Evolutionary conservation across 805 yeast genomes (phyloP).

Genomic region (Priceomyces castillae): DNA sequence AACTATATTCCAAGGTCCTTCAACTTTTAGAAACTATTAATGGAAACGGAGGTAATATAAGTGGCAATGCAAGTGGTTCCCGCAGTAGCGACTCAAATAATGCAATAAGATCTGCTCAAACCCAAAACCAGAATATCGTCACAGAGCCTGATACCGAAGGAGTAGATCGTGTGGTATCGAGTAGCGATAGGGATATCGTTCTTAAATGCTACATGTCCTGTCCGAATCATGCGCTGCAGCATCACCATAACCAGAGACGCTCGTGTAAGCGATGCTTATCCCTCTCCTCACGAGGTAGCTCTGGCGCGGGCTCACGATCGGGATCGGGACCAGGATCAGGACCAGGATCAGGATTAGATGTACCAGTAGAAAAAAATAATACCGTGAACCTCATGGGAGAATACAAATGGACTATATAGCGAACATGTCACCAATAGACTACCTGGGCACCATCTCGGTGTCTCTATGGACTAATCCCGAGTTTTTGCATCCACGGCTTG

Average conservation of each 20-base stretch:
- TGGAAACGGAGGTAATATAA: background rate
- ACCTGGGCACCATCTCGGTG: no score
- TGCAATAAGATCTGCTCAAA: background rate
- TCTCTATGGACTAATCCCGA: no score
- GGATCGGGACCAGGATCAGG: background rate
- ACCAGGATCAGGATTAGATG: background rate
- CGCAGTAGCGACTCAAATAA: background rate
- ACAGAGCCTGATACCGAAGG: background rate
- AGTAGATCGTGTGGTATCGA: background rate
- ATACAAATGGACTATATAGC: constrained; percentile 25
- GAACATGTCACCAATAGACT: no score
- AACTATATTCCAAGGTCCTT: constrained; percentile 6
- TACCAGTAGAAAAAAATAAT: constrained; percentile 8
- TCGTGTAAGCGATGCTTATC: constrained; percentile 1
- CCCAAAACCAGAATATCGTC: background rate
- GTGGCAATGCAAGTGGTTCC: background rate
- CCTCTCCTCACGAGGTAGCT: background rate
- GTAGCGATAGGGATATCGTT: constrained; percentile 7
- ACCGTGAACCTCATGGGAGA: constrained; percentile 30
- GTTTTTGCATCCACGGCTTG: background rate
- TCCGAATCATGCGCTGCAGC: constrained; percentile 6
- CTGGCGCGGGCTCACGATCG: background rate
- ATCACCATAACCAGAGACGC: constrained; percentile 1
- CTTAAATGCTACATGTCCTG: constrained; percentile 18
- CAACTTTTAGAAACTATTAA: constrained; percentile 1